These are phyloP conservation scores for Aquilaria yunnanensis DNA, from an alignment of 345 rosid species.

Conservation along the genomic window DNA sequence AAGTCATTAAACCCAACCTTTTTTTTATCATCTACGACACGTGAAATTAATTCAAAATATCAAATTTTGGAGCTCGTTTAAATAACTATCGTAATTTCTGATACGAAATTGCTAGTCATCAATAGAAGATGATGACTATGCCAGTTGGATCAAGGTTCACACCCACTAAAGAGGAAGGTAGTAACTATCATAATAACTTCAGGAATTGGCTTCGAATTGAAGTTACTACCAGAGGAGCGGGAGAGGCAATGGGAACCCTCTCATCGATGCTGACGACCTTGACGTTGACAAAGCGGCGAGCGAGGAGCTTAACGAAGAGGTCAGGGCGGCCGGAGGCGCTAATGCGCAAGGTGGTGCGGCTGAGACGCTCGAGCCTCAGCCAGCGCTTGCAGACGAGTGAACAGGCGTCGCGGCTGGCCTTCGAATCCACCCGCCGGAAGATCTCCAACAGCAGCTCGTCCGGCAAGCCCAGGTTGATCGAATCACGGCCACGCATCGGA, in stretches of 20 bases:
- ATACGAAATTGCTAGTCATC: too few relatives aligned
- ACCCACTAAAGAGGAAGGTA: too few relatives aligned
- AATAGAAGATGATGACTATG: too few relatives aligned
- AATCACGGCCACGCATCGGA: slow-evolving; percentile 63
- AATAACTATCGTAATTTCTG: too few relatives aligned
- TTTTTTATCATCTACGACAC: too few relatives aligned
- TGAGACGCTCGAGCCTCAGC: slow-evolving; percentile 69
- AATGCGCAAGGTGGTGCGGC: slow-evolving; percentile 77
- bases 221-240: slow-evolving; percentile 27
- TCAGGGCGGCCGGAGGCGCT: slow-evolving; percentile 78
- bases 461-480: slow-evolving; percentile 67
- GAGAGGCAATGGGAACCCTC: slow-evolving; percentile 51
- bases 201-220: neutral
- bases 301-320: slow-evolving; percentile 48
- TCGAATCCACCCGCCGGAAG: slow-evolving; percentile 59
- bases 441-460: slow-evolving; percentile 78
- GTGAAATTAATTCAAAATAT: too few relatives aligned
- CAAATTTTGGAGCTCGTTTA: too few relatives aligned
- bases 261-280: slow-evolving; percentile 67
- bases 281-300: slow-evolving; percentile 62
- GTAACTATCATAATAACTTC: too few relatives aligned
- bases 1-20: too few relatives aligned
- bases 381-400: slow-evolving; percentile 94
- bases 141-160: too few relatives aligned
- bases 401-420: slow-evolving; percentile 64